Conservation (phyloP, 2,329 filamentous ascomycete genomes). For the Arthrobotrys pseudoclavata region DNA sequence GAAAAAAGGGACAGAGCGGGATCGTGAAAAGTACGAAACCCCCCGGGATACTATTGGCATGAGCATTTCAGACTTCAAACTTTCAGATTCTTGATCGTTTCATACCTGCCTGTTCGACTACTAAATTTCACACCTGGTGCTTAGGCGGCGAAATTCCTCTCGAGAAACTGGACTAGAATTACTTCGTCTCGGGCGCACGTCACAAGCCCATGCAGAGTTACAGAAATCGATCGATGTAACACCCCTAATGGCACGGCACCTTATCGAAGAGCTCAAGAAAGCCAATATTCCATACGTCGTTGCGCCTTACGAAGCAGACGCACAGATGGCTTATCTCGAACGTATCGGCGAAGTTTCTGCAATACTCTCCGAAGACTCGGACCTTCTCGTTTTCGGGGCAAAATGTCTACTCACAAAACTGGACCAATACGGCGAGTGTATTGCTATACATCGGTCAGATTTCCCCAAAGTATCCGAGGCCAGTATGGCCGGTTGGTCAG, state of each 20-base stretch:
- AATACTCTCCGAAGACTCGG: slow-evolving; percentile 95
- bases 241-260: slow-evolving; percentile 89
- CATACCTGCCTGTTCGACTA: not conserved
- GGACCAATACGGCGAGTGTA: slow-evolving; percentile 90
- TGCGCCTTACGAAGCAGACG: slow-evolving; percentile 95
- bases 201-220: slow-evolving; percentile 85
- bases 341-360: slow-evolving; percentile 84
- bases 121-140: not conserved
- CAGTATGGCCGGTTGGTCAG: slow-evolving; percentile 90
- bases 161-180: slow-evolving; percentile 80
- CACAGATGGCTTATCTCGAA: slow-evolving; percentile 96
- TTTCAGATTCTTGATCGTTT: not conserved
- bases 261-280: slow-evolving; percentile 92
- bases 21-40: slow-evolving; percentile 66
- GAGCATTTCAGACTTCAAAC: not conserved
- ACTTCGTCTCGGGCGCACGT: slow-evolving; percentile 81
- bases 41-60: not conserved
- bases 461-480: slow-evolving; percentile 85
- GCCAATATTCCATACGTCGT: slow-evolving; percentile 87
- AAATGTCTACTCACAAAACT: slow-evolving; percentile 92
- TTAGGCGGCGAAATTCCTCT: slow-evolving; percentile 39
- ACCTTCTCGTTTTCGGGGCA: slow-evolving; percentile 93
- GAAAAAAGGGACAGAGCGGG: slow-evolving; percentile 87
- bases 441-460: slow-evolving; percentile 89
- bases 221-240: slow-evolving; percentile 97